Percentiles rank a stretch among this genome's conserved stretches.
These are phyloP conservation scores for Botryotinia calthae DNA, from an alignment of 2,329 filamentous ascomycete species.

Conservation along the genomic window DNA sequence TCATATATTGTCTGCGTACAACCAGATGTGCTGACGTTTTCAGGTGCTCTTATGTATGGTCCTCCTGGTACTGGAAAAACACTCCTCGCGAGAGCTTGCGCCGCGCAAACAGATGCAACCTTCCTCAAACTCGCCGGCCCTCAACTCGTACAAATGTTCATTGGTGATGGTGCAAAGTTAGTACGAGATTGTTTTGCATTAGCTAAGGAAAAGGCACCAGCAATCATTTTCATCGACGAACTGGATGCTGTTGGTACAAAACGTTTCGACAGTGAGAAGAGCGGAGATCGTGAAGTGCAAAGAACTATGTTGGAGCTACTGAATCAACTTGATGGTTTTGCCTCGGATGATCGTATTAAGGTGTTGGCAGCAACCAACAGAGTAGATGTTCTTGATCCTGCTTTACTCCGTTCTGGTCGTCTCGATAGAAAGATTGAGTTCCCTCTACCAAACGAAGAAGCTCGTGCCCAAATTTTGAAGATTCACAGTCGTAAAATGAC, in stretches of 20 bases:
- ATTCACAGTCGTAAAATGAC: conserved; percentile 99
- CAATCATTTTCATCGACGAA: conserved; percentile 99
- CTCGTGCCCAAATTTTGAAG: conserved; percentile 91
- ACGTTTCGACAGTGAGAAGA: conserved; percentile 98
- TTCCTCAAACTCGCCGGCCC: conserved; percentile 98
- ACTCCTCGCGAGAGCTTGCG: conserved; percentile 89
- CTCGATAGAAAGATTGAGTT: conserved; percentile 98
- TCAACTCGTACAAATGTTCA: conserved; percentile 99
- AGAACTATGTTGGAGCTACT: conserved; percentile 98
- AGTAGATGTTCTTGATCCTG: conserved; percentile 89
- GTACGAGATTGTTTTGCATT: conserved; percentile 96
- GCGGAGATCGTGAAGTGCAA: conserved; percentile 95
- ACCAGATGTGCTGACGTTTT: conserved; percentile 20
- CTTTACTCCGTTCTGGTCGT: conserved; percentile 85
- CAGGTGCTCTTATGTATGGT: conserved; percentile 97
- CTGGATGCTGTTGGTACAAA: conserved; percentile 97
- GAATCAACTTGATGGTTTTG: conserved; percentile 97
- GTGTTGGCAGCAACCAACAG: conserved; percentile 93
- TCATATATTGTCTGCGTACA: conserved; percentile 27
- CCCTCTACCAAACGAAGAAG: conserved; percentile 95
- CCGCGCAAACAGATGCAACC: conserved; percentile 95
- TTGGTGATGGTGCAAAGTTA: conserved; percentile 95
- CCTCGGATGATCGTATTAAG: conserved; percentile 94
- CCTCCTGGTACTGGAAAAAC: conserved; percentile 89
- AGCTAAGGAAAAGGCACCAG: conserved; percentile 96